A percentile compares a stretch with the other conserved stretches of the same genome.
These are phyloP conservation scores for Torulaspora indica DNA, from an alignment of 805 yeast genomes.

Conservation along the genomic window DNA sequence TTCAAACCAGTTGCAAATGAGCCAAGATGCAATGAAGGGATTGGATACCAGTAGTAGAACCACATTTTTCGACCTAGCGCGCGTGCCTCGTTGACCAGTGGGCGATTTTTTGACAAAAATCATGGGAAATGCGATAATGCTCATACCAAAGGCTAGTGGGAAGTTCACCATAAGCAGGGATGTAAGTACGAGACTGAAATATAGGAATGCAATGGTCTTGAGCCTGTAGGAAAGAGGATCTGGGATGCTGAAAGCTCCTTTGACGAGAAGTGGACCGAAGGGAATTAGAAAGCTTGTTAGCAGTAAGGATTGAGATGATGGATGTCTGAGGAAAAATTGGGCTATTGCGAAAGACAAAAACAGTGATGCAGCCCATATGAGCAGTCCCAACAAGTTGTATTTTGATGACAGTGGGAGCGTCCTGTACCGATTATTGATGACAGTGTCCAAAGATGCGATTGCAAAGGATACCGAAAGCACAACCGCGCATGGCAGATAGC, in stretches of 20 bases:
- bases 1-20: conserved; percentile 31
- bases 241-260: conserved; percentile 18
- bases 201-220: conserved; percentile 48
- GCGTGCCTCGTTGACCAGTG: not conserved
- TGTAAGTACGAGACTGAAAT: conserved; percentile 62
- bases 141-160: conserved; percentile 68
- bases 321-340: conserved; percentile 17
- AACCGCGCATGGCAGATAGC: conserved; percentile 83
- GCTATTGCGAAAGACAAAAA: conserved; percentile 29
- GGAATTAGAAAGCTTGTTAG: conserved; percentile 18
- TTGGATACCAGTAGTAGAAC: conserved; percentile 43
- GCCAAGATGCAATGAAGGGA: conserved; percentile 45
- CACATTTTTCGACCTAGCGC: conserved; percentile 26
- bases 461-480: conserved; percentile 65
- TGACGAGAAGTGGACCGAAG: conserved; percentile 18
- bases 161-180: conserved; percentile 79
- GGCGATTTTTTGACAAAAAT: conserved; percentile 43
- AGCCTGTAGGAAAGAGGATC: conserved; percentile 32
- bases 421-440: conserved; percentile 39
- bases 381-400: conserved; percentile 21
- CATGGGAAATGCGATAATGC: conserved; percentile 70
- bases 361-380: conserved; percentile 32
- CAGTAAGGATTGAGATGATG: conserved; percentile 20
- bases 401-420: conserved; percentile 15
- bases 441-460: conserved; percentile 56